Percentiles rank a stretch among this genome's conserved stretches.
phyloP scores from a whole-genome alignment of 192 early-diverging fungal species.

The Rhizoclosmatium globosum region DNA sequence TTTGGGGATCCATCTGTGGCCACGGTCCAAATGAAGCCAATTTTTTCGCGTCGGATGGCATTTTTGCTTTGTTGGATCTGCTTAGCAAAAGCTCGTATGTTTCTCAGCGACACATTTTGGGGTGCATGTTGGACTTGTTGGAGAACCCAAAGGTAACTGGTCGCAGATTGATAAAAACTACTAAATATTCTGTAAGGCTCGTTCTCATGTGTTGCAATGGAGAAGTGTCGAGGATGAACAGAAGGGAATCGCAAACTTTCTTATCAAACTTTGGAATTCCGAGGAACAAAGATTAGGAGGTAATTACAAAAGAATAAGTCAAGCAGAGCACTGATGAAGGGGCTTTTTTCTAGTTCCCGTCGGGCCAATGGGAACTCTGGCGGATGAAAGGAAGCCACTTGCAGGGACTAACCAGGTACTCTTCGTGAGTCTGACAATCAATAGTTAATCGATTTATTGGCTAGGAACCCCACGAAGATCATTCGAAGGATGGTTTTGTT shows the following conservation, averaged over 20 bases:
- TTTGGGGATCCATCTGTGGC: constrained; percentile 58
- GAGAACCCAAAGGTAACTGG: constrained; percentile 54
- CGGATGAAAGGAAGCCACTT: constrained; percentile 37
- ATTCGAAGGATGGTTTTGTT: constrained; percentile 32
- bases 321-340: not conserved
- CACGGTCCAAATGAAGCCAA: constrained; percentile 37
- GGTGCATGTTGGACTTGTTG: constrained; percentile 52
- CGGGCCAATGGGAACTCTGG: constrained; percentile 16
- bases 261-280: constrained; percentile 51
- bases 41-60: constrained; percentile 48
- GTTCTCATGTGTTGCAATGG: constrained; percentile 45
- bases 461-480: constrained; percentile 2
- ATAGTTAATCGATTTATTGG: not conserved
- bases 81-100: constrained; percentile 30
- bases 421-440: not conserved
- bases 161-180: not conserved
- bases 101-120: constrained; percentile 46
- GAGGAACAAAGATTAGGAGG: constrained; percentile 52
- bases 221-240: constrained; percentile 28
- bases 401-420: constrained; percentile 18
- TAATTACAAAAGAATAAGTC: not conserved
- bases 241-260: constrained; percentile 39
- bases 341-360: not conserved
- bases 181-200: constrained; percentile 26
- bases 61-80: constrained; percentile 53